phyloP scores from a whole-genome alignment of 257 asterid genomes.

The Leonotis leonurus region DNA sequence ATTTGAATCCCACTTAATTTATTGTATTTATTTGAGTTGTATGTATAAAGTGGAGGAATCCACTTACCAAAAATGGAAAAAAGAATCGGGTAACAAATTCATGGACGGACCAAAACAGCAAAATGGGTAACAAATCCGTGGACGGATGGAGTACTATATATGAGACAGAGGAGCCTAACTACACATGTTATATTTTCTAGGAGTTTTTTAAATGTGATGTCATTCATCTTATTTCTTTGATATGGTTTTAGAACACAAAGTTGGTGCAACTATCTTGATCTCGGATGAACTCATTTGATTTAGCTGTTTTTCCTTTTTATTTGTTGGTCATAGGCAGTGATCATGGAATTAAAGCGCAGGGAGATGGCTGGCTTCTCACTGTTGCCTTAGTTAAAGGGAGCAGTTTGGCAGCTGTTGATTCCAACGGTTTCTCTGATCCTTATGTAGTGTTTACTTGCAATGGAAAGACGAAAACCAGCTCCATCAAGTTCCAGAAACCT shows the following conservation, averaged over 20 bases:
- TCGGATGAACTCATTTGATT: conserved; percentile 10
- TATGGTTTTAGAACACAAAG: background rate
- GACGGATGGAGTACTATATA: no score
- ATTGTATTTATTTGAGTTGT: no score
- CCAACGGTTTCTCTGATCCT: conserved; percentile 91
- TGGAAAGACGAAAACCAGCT: conserved; percentile 80
- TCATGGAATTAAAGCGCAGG: conserved; percentile 95
- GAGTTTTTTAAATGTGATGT: background rate
- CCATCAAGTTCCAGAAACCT: conserved; percentile 88
- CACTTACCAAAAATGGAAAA: no score
- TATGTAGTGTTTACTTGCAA: conserved; percentile 96
- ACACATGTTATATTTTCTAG: background rate
- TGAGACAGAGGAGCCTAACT: background rate
- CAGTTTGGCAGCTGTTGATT: conserved; percentile 77
- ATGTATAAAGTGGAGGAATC: no score
- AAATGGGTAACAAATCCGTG: no score
- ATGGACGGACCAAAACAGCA: no score
- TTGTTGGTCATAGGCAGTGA: conserved; percentile 60
- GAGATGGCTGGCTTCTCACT: conserved; percentile 94
- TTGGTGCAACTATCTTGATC: background rate
- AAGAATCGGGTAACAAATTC: no score
- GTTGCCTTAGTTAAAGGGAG: conserved; percentile 91
- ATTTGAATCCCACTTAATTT: no score
- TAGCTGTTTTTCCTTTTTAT: no score
- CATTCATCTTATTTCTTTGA: background rate